Conservation (phyloP, 495 filamentous ascomycete species). For the Lasiosphaeriaceae sp. region DNA sequence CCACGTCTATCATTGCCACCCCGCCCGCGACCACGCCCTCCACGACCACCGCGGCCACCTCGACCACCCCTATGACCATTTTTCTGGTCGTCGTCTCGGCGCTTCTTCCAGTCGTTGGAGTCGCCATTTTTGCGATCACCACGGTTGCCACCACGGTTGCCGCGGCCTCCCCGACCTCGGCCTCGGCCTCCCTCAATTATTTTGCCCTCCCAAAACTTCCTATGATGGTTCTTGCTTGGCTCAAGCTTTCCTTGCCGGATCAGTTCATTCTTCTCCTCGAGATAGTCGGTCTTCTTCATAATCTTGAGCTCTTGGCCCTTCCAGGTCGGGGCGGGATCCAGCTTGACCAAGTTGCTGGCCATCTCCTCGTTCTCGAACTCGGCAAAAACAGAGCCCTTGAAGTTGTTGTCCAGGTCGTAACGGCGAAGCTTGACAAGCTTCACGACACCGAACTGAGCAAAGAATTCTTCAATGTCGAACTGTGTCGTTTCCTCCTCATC, state of each 20-base stretch:
- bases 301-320: constrained; percentile 67
- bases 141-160: constrained; percentile 25
- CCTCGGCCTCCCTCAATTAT: constrained; percentile 30
- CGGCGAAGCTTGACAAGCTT: constrained; percentile 88
- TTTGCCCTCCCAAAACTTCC: constrained; percentile 35
- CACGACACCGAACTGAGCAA: constrained; percentile 71
- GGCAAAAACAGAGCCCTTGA: constrained; percentile 95
- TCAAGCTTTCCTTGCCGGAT: constrained; percentile 70
- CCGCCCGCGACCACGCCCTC: constrained; percentile 33
- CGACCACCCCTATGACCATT: constrained; percentile 54
- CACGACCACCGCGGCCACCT: constrained; percentile 40
- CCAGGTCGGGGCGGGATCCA: constrained; percentile 80
- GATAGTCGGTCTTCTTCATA: constrained; percentile 85
- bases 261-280: constrained; percentile 68
- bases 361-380: constrained; percentile 77
- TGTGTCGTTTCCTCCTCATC: constrained; percentile 73
- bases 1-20: constrained; percentile 22
- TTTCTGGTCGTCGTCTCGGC: constrained; percentile 62
- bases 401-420: constrained; percentile 53
- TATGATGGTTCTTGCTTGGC: constrained; percentile 34
- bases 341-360: constrained; percentile 68
- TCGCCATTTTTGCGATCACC: constrained; percentile 26
- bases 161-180: constrained; percentile 30
- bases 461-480: constrained; percentile 89
- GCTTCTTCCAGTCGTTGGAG: constrained; percentile 63